Evolutionary conservation across 768 basidiomycete species (phyloP), one percentile per base, ranked within the genome.

Genomic region (Lentinula lateritia): DNA sequence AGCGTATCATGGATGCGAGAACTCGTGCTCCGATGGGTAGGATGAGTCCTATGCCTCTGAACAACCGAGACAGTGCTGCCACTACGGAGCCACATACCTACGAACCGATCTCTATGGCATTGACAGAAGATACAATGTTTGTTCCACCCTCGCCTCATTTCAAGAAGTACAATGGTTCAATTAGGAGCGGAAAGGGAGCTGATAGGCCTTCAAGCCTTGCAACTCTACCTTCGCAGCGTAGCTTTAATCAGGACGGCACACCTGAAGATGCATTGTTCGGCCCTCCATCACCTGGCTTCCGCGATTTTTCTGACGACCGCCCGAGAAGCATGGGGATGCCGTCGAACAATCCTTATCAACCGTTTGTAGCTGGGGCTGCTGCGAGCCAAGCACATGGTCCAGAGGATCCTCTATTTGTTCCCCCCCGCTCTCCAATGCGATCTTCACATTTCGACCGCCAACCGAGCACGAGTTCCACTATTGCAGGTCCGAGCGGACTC

Each of bases 81-180:
- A 65, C 53, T 56, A 62, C 46, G 5, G 61, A 55, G 62, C 67
- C 73, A 1, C 86, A 87, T 64, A 69, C 74, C n/a, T 92, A 92
- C 69, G 77, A 89, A 68, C 89, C 90, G 2, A 88, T 92, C 1
- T 69, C 68, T 10, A 72, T 77, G 67, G 77, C 77, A 50, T 57
- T 79, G 62, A 71, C 78, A 12, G 77, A 79, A 48, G 75, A 79
- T 54, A 85, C 84, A 2, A 67, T 77, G 57, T 82, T 81, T 63
- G 79, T 75, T 18, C 86, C 86, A 34, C 86, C 87, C 15, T 78
- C 81, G 0, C 85, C 87, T 16, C 78, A 80, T 43, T 88, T 87
- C 73, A 75, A 80, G 61, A 72, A 72, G 59, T 72, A 75, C 53
- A 76, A 79, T 53, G 76, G 71, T 13, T 69, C 70, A 15, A 34